Evolutionary conservation across 2,329 filamentous ascomycete species (phyloP).

Genomic region (Fusarium mangiferae): DNA sequence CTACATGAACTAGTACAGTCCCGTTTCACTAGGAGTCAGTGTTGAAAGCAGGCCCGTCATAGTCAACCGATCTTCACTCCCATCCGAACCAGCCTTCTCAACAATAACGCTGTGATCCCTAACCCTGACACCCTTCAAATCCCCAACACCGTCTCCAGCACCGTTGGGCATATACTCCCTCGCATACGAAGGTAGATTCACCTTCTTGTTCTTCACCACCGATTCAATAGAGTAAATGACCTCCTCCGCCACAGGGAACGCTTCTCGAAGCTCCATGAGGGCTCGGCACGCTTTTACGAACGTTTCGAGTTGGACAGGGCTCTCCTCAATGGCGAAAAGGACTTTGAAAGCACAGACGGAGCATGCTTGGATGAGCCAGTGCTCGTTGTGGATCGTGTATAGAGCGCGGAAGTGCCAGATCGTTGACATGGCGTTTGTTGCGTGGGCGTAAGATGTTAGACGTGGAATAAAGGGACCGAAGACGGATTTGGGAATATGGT

Average conservation of each 20-base stretch:
- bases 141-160: background rate
- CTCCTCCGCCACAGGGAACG: constrained; percentile 19
- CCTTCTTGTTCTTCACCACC: background rate
- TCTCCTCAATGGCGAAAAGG: constrained; percentile 10
- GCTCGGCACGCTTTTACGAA: constrained; percentile 27
- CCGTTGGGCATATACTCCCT: constrained; percentile 9
- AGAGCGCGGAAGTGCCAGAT: constrained; percentile 32
- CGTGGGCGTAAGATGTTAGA: constrained; percentile 14
- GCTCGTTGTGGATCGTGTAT: constrained; percentile 14
- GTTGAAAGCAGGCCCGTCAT: constrained; percentile 17
- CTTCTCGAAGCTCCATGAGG: constrained; percentile 14
- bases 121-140: constrained; percentile 12
- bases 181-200: constrained; percentile 14
- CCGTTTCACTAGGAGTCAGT: background rate
- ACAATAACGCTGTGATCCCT: constrained; percentile 25
- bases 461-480: constrained; percentile 24
- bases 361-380: constrained; percentile 23
- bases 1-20: background rate
- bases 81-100: background rate
- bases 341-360: constrained; percentile 26
- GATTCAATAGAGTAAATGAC: constrained; percentile 22
- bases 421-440: constrained; percentile 28
- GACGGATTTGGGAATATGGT: constrained; percentile 7
- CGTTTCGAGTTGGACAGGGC: constrained; percentile 24
- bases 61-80: background rate